Base-by-base conservation (phyloP, 1,139 yeast species). In the Magnusiomyces tetraspermus region DNA sequence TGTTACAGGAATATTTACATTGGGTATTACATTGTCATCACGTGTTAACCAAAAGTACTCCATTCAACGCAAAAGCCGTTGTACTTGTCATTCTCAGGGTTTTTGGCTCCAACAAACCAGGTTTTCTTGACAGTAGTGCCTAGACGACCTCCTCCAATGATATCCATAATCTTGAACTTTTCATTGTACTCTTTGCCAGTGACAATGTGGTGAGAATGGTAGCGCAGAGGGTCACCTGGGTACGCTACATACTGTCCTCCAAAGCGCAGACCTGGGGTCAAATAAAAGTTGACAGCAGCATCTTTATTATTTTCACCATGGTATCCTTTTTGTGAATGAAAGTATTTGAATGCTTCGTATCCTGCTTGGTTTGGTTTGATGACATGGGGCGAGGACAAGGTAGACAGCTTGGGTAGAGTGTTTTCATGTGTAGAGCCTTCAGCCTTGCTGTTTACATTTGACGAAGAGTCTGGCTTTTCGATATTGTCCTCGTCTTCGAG, bases 101-200 rank as follows among this genome's bases (percentile, higher is more conserved):
- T 59, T 13, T 57, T 51, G 38, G 52, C 83, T 2, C 82, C 80
- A 5, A 90, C 67, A 10, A 86, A 78, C 85, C 89, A 85, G 40
- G 85, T 74, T 67, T 92, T 92, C 66, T 92, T 90, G 11, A 92
- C 97, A 1, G 94, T 84, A 0, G 97, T 89, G 1, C 96, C 96
- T 53, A 92, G 70, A 58, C 98, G 73, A 0, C 97, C 97, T 24
- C 95, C 89, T 26, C 84, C 82, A 0, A 88, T 80, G 31, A 89
- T 66, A 52, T 80, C 82, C 53, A 77, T 61, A 37, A 83, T 59
- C 3, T 75, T 75, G 51, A 85, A 71, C 60, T 77, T 74, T 57
- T 79, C 78, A 40, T 76, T 71, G 57, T 75, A 74, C 31, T 73
- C 77, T 2, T 72, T 63, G 1, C 82, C 76, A 51, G 80, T 79